A percentile compares a stretch with the other conserved stretches of the same genome.
Evolutionary conservation across 2,329 filamentous ascomycete genomes (phyloP).

Genomic region (Massarina eburnea): DNA sequence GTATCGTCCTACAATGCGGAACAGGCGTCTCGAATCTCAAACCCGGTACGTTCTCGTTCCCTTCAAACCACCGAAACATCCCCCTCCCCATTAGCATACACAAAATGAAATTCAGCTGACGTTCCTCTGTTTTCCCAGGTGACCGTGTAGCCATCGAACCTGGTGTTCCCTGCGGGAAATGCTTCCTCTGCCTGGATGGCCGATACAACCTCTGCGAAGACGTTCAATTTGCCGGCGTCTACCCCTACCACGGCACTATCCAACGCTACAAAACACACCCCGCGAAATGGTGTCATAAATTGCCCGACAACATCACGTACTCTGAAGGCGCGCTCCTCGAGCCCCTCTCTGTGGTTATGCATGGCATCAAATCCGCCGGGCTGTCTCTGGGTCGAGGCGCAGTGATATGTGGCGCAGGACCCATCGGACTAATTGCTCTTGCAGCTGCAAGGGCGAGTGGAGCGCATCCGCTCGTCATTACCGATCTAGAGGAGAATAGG

Average conservation of each 20-base stretch:
- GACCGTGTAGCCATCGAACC: conserved; percentile 69
- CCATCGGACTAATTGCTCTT: conserved; percentile 65
- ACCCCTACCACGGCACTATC: conserved; percentile 62
- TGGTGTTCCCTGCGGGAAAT: conserved; percentile 63
- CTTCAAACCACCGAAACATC: neutral
- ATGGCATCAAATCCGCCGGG: conserved; percentile 58
- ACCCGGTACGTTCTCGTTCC: conserved; percentile 39
- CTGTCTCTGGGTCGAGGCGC: conserved; percentile 58
- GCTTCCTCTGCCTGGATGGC: conserved; percentile 61
- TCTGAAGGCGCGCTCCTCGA: conserved; percentile 65
- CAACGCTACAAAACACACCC: conserved; percentile 64
- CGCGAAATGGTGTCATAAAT: conserved; percentile 54
- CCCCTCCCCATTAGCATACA: neutral
- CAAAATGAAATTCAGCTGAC: too few relatives aligned
- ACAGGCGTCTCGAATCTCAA: conserved; percentile 56
- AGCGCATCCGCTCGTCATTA: conserved; percentile 65
- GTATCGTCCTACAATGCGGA: conserved; percentile 60
- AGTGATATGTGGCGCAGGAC: conserved; percentile 64
- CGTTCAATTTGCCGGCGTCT: conserved; percentile 63
- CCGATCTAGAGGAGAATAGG: conserved; percentile 60
- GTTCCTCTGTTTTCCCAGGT: conserved; percentile 39
- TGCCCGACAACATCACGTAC: conserved; percentile 60
- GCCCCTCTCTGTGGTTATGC: conserved; percentile 64
- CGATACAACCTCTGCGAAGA: conserved; percentile 66
- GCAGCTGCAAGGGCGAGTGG: conserved; percentile 63